Evolutionary conservation across 2,329 filamentous ascomycete species (phyloP), one percentile per base, ranked within the genome.

Genomic region (Penicillium sp.): DNA sequence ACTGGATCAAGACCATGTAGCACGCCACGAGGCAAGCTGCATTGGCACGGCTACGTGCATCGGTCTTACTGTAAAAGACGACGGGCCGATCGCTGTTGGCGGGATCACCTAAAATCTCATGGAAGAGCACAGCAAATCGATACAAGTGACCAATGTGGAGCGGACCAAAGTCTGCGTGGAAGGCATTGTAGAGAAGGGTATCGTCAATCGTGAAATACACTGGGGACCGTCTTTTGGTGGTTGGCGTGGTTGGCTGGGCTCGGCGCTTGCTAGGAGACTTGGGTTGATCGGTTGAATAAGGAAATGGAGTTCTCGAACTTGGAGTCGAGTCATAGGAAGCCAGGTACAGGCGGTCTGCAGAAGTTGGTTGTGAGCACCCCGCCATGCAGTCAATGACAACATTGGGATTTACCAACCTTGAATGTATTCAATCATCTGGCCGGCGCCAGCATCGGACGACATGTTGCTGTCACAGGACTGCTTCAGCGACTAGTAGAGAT

Each of bases 1-100:
- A 86, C 69, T 98, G 92, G 54, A 98, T 95, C 49, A 98, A 71
- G 29, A 98, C 89, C 89, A 98, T 96, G 70, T 98, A 98, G 71
- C 88, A 95, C 37, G 92, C 90, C 30, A 98, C 78, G 58, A 98
- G 77, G 62, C 89, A 95, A 17, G 92, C 88, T 32, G 92, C 88
- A 66, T 98, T 98, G 50, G 61, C 92, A 35, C 62, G 77, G 85
- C 89, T 95, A 60, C 88, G 81, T 20, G 90, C 82, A 67, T 98
- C 89, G 4, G 89, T 83, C 53, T 81, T 82, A 67, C 89, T 95
- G 84, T 88, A 98, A 67, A 98, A 95, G 6, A 96, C 90, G 41
- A 98, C 87, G 1, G 87, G 84, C 32, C 87, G 77, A 49, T 88
- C 82, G 69, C 89, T 85, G 66, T 94, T 95, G 56, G 87, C 85